Evolutionary conservation across 2,329 filamentous ascomycete species (phyloP).

Genomic region (Colletotrichum sp.): DNA sequence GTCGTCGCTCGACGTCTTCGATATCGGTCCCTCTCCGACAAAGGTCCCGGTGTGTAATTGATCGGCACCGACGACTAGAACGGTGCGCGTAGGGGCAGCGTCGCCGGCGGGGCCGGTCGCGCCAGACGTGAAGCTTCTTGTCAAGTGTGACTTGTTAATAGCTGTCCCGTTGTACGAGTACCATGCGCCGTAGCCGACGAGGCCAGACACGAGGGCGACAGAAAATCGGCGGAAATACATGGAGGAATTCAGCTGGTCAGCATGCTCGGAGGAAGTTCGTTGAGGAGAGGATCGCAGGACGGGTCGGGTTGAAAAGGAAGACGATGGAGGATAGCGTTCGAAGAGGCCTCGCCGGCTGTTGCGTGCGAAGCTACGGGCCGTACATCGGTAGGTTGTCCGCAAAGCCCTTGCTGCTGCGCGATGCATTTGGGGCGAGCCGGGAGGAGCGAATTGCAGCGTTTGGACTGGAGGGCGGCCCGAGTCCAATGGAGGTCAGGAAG

Average conservation of each 20-base stretch:
- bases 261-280: conserved; percentile 35
- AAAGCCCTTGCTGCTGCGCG: conserved; percentile 72
- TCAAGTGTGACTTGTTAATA: conserved; percentile 36
- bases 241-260: conserved; percentile 65
- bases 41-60: conserved; percentile 89
- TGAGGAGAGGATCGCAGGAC: conserved; percentile 21
- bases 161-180: conserved; percentile 67
- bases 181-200: conserved; percentile 79
- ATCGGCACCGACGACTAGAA: conserved; percentile 88
- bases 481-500: conserved; percentile 13
- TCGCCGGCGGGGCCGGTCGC: conserved; percentile 34
- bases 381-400: conserved; percentile 70
- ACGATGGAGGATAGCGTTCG: conserved; percentile 23
- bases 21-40: conserved; percentile 83
- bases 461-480: conserved; percentile 19
- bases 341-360: conserved; percentile 49
- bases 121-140: conserved; percentile 48
- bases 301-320: conserved; percentile 23
- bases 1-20: conserved; percentile 85
- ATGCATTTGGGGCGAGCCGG: conserved; percentile 64
- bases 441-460: background rate
- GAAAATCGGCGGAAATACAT: conserved; percentile 78
- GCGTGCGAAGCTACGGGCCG: conserved; percentile 64
- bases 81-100: conserved; percentile 62
- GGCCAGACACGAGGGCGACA: conserved; percentile 70